Evolutionary conservation across 805 yeast genomes (phyloP).

Genomic region (Novakomyces olei): DNA sequence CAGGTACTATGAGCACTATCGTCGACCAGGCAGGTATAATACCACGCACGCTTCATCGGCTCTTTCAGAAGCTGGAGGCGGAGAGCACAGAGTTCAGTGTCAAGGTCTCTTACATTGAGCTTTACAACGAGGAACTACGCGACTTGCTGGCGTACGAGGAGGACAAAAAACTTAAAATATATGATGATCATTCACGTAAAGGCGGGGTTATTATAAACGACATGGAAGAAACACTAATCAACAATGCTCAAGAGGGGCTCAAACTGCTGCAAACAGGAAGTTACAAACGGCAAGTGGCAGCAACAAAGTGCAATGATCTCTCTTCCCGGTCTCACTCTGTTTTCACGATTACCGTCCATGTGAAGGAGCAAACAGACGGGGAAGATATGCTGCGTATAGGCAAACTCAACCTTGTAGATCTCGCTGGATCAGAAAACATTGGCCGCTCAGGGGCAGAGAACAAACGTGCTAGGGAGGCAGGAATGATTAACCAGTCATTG

Average conservation of each 20-base stretch:
- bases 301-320: slow-evolving; percentile 53
- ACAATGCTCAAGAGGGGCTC: slow-evolving; percentile 30
- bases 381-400: slow-evolving; percentile 33
- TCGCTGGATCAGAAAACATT: slow-evolving; percentile 89
- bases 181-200: slow-evolving; percentile 25
- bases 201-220: slow-evolving; percentile 32
- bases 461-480: slow-evolving; percentile 81
- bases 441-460: slow-evolving; percentile 68
- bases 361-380: slow-evolving; percentile 29
- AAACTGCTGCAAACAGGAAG: slow-evolving; percentile 34
- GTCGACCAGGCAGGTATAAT: slow-evolving; percentile 37
- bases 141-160: slow-evolving; percentile 35
- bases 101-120: slow-evolving; percentile 59
- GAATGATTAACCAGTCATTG: slow-evolving; percentile 72
- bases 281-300: slow-evolving; percentile 43
- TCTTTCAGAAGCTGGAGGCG: slow-evolving; percentile 29
- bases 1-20: slow-evolving; percentile 9
- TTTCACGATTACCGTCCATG: slow-evolving; percentile 41
- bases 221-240: slow-evolving; percentile 31
- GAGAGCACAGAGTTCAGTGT: slow-evolving; percentile 36
- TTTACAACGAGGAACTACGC: slow-evolving; percentile 66
- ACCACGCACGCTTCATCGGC: slow-evolving; percentile 32
- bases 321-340: slow-evolving; percentile 68
- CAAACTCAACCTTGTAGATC: slow-evolving; percentile 67
- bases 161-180: slow-evolving; percentile 28